phyloP scores from a whole-genome alignment of 169 alveolate species.

The Miamiensis avidus region DNA sequence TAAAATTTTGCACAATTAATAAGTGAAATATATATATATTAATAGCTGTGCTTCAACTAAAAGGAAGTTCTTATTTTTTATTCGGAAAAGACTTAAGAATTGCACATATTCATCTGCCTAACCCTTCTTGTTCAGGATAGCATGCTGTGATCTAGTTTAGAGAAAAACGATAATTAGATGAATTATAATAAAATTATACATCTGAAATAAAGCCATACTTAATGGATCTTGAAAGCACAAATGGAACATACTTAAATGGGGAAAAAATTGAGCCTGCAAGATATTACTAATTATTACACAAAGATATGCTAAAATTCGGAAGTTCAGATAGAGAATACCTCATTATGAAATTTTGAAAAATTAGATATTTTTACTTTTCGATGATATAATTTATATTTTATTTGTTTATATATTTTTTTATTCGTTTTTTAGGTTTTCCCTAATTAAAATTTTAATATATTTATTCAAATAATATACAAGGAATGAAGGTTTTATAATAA shows the following conservation, averaged over 20 bases:
- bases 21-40: slow-evolving; percentile 29
- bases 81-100: slow-evolving; percentile 94
- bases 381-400: too few relatives aligned
- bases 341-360: slow-evolving; percentile 48
- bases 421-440: too few relatives aligned
- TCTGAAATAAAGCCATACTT: slow-evolving; percentile 85
- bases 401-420: too few relatives aligned
- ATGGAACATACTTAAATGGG: slow-evolving; percentile 93
- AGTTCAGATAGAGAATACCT: slow-evolving; percentile 76
- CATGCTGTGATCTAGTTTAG: slow-evolving; percentile 98
- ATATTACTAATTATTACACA: slow-evolving; percentile 89
- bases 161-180: slow-evolving; percentile 53
- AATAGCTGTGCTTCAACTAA: slow-evolving; percentile 25
- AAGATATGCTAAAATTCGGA: slow-evolving; percentile 85
- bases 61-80: slow-evolving; percentile 50
- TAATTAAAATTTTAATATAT: too few relatives aligned
- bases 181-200: slow-evolving; percentile 16
- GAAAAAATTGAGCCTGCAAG: slow-evolving; percentile 89
- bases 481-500: too few relatives aligned
- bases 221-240: slow-evolving; percentile 95
- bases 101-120: slow-evolving; percentile 87
- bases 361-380: background rate
- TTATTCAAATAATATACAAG: too few relatives aligned
- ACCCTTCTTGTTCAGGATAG: slow-evolving; percentile 91
- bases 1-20: background rate